phyloP scores from a whole-genome alignment of 345 rosid genomes.

The Rhodamnia argentea region DNA sequence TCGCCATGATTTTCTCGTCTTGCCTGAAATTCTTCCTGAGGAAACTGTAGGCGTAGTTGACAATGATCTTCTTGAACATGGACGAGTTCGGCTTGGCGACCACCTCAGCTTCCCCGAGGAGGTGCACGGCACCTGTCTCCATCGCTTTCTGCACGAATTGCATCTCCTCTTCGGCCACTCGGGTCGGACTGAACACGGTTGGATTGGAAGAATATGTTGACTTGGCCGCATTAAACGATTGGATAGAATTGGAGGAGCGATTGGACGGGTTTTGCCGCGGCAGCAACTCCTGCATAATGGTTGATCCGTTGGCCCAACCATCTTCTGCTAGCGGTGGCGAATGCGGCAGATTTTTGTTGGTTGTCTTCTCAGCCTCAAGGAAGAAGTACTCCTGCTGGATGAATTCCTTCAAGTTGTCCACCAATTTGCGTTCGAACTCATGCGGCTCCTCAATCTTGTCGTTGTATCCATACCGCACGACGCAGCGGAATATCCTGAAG shows the following conservation, averaged over 20 bases:
- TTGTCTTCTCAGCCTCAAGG: slow-evolving; percentile 12
- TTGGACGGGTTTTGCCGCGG: slow-evolving; percentile 18
- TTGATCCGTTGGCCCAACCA: background rate
- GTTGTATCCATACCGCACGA: slow-evolving; percentile 60
- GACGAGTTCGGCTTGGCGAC: slow-evolving; percentile 41
- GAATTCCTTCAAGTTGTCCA: slow-evolving; percentile 89
- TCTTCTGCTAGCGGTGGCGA: background rate
- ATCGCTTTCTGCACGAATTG: slow-evolving; percentile 45
- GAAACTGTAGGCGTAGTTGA: slow-evolving; percentile 44
- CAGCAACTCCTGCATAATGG: background rate
- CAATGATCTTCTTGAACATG: slow-evolving; percentile 44
- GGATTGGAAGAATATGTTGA: slow-evolving; percentile 7
- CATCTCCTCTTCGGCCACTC: slow-evolving; percentile 55
- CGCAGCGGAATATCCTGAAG: slow-evolving; percentile 51
- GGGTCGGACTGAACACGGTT: slow-evolving; percentile 14
- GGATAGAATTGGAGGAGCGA: slow-evolving; percentile 34
- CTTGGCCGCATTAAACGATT: slow-evolving; percentile 4
- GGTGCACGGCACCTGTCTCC: slow-evolving; percentile 62
- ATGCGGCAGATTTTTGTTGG: slow-evolving; percentile 7
- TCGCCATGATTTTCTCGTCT: slow-evolving; percentile 41
- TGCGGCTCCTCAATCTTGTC: slow-evolving; percentile 74
- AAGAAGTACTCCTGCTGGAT: slow-evolving; percentile 45
- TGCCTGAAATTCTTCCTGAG: slow-evolving; percentile 60
- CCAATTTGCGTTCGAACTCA: slow-evolving; percentile 71
- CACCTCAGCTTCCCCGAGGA: slow-evolving; percentile 66